Evolutionary conservation across 805 yeast genomes (phyloP), one percentile per base, ranked within the genome.

Genomic region (Ascoidea asiatica): DNA sequence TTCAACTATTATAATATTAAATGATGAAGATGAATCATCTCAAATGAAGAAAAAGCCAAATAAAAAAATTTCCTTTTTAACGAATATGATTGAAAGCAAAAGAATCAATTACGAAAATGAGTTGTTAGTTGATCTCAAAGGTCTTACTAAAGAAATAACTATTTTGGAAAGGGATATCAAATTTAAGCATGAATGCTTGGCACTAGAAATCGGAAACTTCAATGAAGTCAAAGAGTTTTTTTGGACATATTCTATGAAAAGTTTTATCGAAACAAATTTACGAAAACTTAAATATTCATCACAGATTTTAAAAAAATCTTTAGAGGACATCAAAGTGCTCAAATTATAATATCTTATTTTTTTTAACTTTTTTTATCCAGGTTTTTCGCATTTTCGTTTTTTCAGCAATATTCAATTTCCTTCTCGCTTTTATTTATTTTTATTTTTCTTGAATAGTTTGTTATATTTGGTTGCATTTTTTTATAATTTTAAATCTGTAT

Each of bases 171-270:
- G 54, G 18, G 75, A 69, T 3, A 67, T 82, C 20, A 74, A 69
- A 44, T 48, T 51, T 20, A 69, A 63, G n/a, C 84, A 82, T 57
- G 90, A 82, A 52, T 52, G 58, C 1, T 50, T 81, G 3, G 88
- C 89, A 1, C 70, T 75, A 43, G 82, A 79, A 55, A 62, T 80
- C 18, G 78, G 79, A 43, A 73, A 70, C 43, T 79, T 73, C 48
- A 60, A 81, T 50, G 66, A 64, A 43, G 77, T 71, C 58, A 73
- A 73, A 52, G 57, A 70, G 2, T 57, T 58, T 1, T 66, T 73
- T 46, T 47, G 73, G 38, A 48, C 53, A 37, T 58, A 64, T 42
- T 61, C 64, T 2, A 52, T 76, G 36, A 63, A 58, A 43, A 60
- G 58, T 33, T 66, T 55, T 44, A 60, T 61, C 2, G 46, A 48